Evolutionary conservation across 1,284 basidiomycete species (phyloP), one percentile per base, ranked within the genome.

Genomic region (Ceratobasidium sp.): DNA sequence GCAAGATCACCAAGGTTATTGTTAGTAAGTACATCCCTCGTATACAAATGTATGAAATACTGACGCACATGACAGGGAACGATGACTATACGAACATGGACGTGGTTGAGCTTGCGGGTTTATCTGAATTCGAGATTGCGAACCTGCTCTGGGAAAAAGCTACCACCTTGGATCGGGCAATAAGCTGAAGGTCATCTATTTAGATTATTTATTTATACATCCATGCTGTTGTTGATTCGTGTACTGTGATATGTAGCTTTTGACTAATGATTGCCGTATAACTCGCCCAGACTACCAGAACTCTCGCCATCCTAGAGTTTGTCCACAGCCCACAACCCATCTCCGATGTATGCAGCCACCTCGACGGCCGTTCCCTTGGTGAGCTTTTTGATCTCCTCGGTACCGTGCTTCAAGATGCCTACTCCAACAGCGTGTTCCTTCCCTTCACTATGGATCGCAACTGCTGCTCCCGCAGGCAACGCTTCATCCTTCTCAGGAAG

Each of bases 351-450:
- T 69, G 91, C 88, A 32, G 92, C 84, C 32, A 92, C 92, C 81
- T 98, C 96, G 26, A 98, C 93, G 0, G 90, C 97, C 46, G 96
- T 87, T 46, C 90, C 94, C 82, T 98, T 98, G 79, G 96, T 97
- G 32, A 94, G 84, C 80, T 85, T 87, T 80, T 89, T 88, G 80
- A 99, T 97, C 65, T 98, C 96, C 78, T 96, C 94, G 34, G 94
- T 93, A 60, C 86, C 84, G 76, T 96, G 83, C 80, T 92, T 92
- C 75, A 92, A 89, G 73, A 95, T 83, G 1, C 97, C 97, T 71
- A 99, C 87, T 0, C 91, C 97, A 36, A 94, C 89, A 0, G 96
- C 90, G 77, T 95, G 89, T 76, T 96, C 92, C 82, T 99, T 99
- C n/a, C 96, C 97, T 81, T 99, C 96, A 18, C 96, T 94, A 76